phyloP scores from a whole-genome alignment of 1,284 basidiomycete genomes.

The Phaffia rhodozyma region DNA sequence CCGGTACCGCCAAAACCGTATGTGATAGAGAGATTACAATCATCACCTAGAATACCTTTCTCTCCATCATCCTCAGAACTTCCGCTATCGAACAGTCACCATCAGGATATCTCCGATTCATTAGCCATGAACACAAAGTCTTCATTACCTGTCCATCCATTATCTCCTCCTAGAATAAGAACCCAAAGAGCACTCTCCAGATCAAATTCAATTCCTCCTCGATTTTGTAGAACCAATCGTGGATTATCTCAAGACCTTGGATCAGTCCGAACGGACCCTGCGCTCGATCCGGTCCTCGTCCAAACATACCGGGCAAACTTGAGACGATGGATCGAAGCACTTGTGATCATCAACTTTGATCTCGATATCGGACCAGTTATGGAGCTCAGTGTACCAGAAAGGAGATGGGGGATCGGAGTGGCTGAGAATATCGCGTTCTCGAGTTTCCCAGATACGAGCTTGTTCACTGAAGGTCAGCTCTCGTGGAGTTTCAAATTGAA shows the following conservation, averaged over 20 bases:
- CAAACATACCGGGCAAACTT: conserved; percentile 43
- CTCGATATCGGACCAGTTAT: conserved; percentile 75
- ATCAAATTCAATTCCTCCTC: conserved; percentile 12
- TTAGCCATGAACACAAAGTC: no score
- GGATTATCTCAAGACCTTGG: conserved; percentile 6
- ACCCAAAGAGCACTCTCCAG: not conserved
- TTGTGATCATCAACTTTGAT: conserved; percentile 79
- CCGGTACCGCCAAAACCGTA: no score
- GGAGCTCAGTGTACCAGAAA: conserved; percentile 53
- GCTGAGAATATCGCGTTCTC: conserved; percentile 86
- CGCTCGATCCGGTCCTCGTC: conserved; percentile 34
- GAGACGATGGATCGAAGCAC: conserved; percentile 62
- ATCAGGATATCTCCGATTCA: no score
- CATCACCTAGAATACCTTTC: no score
- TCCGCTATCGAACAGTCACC: no score
- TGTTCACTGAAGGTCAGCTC: conserved; percentile 48
- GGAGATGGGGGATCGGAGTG: conserved; percentile 51
- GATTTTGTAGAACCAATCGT: not conserved
- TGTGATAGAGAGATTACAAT: no score
- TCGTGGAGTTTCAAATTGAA: conserved; percentile 34
- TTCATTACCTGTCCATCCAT: no score
- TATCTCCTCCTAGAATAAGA: not conserved
- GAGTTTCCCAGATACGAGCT: conserved; percentile 79
- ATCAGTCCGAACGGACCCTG: not conserved
- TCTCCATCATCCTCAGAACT: no score